phyloP scores from a whole-genome alignment of 2,329 filamentous ascomycete genomes.

The Daldinia eschscholtzii region DNA sequence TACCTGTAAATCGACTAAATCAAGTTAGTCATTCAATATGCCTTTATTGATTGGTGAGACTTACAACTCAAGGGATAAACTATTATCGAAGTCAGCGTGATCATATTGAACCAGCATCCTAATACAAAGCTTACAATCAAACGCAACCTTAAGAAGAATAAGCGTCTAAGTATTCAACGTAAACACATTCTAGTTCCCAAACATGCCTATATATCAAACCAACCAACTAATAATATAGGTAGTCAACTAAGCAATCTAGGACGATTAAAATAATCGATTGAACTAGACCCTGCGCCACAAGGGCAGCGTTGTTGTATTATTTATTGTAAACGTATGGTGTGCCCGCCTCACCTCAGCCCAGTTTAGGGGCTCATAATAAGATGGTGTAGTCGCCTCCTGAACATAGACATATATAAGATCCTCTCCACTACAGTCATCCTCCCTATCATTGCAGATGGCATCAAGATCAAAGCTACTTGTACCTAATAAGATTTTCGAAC shows the following conservation, averaged over 20 bases:
- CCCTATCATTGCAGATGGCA: not conserved
- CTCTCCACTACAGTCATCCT: not conserved
- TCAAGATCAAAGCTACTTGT: constrained; percentile 10
- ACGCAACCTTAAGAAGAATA: not conserved
- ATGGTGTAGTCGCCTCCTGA: not conserved
- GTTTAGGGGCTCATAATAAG: not conserved
- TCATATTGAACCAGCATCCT: not conserved
- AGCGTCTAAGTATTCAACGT: not conserved
- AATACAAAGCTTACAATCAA: not conserved
- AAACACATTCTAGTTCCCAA: not conserved
- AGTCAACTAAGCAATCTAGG: constrained; percentile 7
- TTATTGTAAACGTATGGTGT: constrained; percentile 23
- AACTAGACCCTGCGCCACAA: not conserved
- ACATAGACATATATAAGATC: constrained; percentile 14
- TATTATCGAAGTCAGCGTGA: constrained; percentile 1
- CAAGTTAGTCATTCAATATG: constrained; percentile 16
- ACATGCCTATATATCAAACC: not conserved
- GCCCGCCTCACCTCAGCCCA: constrained; percentile 29
- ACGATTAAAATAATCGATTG: constrained; percentile 1
- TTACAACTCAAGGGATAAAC: constrained; percentile 14
- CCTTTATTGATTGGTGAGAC: constrained; percentile 15
- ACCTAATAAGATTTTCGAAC: not conserved
- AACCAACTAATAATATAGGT: constrained; percentile 1
- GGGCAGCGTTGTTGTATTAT: not conserved
- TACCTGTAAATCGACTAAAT: not conserved